Evolutionary conservation across 2,329 filamentous ascomycete species (phyloP).

Genomic region (Stromatinia cepivora): DNA sequence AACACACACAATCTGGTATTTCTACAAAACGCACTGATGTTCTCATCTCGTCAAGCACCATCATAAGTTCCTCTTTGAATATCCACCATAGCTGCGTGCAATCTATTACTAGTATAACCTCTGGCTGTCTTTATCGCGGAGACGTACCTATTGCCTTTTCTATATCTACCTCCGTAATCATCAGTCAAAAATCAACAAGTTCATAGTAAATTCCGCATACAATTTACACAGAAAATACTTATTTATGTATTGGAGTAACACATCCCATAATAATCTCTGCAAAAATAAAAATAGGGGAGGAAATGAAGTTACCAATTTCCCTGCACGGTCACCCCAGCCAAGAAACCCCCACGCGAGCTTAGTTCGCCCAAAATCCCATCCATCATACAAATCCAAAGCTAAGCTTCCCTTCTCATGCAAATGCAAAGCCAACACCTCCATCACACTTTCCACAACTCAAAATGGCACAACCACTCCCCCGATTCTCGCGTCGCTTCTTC

Average conservation of each 20-base stretch:
- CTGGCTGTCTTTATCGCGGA: not conserved
- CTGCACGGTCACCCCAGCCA: slow-evolving; percentile 1
- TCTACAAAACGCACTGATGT: not conserved
- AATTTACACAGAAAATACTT: too few relatives aligned
- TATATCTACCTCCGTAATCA: not conserved
- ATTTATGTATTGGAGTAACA: not conserved
- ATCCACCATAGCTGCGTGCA: not conserved
- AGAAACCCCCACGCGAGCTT: not conserved
- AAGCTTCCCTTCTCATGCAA: slow-evolving; percentile 3
- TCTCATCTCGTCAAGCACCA: not conserved
- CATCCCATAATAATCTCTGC: not conserved
- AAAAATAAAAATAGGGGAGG: not conserved
- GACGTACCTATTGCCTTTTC: not conserved
- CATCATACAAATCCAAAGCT: not conserved
- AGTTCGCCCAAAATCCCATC: not conserved
- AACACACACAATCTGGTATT: not conserved
- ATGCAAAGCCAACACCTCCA: slow-evolving; percentile 7
- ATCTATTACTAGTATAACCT: not conserved
- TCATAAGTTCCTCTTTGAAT: too few relatives aligned
- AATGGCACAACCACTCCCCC: slow-evolving; percentile 37
- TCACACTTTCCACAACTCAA: not conserved
- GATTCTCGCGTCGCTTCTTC: slow-evolving; percentile 35
- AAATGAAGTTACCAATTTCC: not conserved
- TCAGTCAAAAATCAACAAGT: not conserved
- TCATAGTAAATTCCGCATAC: too few relatives aligned